phyloP scores from a whole-genome alignment of 495 filamentous ascomycete species.

The Hypoxylon lienhwacheense region DNA sequence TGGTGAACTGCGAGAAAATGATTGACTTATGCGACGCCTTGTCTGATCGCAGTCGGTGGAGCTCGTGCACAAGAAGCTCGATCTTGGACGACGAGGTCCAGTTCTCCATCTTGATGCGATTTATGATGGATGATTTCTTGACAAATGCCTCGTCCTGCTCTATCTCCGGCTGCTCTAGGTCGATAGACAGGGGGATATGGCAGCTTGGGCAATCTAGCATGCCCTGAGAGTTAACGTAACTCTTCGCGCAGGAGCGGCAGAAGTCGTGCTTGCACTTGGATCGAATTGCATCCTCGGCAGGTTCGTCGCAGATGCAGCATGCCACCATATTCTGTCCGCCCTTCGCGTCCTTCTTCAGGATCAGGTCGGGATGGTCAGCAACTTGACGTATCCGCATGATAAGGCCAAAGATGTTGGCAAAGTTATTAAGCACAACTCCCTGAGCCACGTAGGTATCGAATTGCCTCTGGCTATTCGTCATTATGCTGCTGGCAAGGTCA shows the following conservation, averaged over 20 bases:
- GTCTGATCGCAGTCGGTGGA: conserved; percentile 83
- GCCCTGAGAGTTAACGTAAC: conserved; percentile 75
- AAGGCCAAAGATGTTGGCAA: conserved; percentile 83
- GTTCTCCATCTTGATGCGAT: conserved; percentile 93
- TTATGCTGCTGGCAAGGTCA: conserved; percentile 94
- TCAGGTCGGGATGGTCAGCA: conserved; percentile 91
- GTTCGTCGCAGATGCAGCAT: conserved; percentile 92
- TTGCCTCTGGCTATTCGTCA: conserved; percentile 80
- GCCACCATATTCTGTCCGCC: conserved; percentile 89
- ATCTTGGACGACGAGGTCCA: conserved; percentile 99
- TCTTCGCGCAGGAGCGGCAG: conserved; percentile 84
- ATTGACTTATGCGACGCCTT: conserved; percentile 94
- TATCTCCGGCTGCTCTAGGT: conserved; percentile 90
- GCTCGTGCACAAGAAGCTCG: conserved; percentile 89
- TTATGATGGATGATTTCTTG: conserved; percentile 95
- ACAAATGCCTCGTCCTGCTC: conserved; percentile 80
- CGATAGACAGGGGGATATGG: conserved; percentile 85
- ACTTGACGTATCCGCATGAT: conserved; percentile 99
- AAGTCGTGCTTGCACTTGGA: conserved; percentile 94
- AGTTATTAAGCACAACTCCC: conserved; percentile 95
- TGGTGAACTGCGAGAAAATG: conserved; percentile 96
- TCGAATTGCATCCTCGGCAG: conserved; percentile 89
- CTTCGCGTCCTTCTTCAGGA: conserved; percentile 80
- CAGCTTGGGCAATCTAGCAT: conserved; percentile 86
- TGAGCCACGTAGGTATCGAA: conserved; percentile 95